Evolutionary conservation across 805 yeast genomes (phyloP), one percentile per base, ranked within the genome.

Genomic region (Starmerella vitae): DNA sequence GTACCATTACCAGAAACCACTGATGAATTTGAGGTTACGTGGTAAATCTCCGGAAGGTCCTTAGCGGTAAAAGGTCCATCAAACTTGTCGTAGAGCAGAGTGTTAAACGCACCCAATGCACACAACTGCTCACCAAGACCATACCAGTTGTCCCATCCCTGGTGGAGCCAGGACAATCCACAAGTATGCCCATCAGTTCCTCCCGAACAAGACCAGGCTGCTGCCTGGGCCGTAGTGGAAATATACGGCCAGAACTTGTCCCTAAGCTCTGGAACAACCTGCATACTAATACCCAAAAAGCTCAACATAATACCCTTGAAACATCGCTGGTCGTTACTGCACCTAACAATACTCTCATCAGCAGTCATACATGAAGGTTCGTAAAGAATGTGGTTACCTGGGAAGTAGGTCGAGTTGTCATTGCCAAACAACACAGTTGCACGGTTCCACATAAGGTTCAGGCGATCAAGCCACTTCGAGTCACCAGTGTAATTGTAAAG

Each of bases 41-140:
- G 21, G 31, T 47, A 47, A 18, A 46, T 34, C 33, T 47, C 48
- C 7, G 51, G 51, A 9, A 50, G 46, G 20, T 53, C 51, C 3
- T 30, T 12, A 9, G 57, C 57, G 10, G 38, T 38, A 40, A 42
- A 49, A 1, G 55, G 53, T n/a, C 53, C 53, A 6, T 35, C 43
- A n/a, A 35, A 44, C 17, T 41, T 21, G 31, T 36, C 33, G 26
- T 41, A 21, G n/a, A 45, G 42, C 38, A 53, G 38, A 12, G 49
- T 37, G 42, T 45, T 51, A 40, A 76, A 64, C 6, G 66, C 64
- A 44, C 85, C 96, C 45, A 85, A 61, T 0, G 95, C 94, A 25
- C 77, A 63, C 71, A 82, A 79, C 61, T 88, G 94, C 62, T 88
- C 94, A 41, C 96, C 96, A 26, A 88, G 66, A 3, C 96, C 95